Evolutionary conservation across 2,329 filamentous ascomycete genomes (phyloP).

Genomic region (Stagonosporopsis cucurbitacearum): DNA sequence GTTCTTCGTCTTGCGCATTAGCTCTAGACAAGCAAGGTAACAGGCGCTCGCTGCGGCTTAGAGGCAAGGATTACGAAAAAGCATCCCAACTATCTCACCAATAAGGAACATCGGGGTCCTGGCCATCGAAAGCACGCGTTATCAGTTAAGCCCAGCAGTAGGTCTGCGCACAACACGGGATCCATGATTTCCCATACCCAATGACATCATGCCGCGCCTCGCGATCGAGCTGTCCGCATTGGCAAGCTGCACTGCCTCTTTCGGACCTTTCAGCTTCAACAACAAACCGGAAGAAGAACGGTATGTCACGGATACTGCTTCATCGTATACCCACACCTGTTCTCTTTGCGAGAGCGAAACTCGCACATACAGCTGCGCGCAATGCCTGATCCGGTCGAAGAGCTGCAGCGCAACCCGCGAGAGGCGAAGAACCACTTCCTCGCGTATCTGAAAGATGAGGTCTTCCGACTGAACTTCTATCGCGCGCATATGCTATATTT

Average conservation of each 20-base stretch:
- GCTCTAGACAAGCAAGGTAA: neutral
- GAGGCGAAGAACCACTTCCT: slow-evolving; percentile 28
- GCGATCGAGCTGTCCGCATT: neutral
- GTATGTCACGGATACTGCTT: neutral
- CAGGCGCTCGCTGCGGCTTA: neutral
- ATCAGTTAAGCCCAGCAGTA: neutral
- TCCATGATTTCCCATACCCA: neutral
- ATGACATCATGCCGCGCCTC: slow-evolving; percentile 14
- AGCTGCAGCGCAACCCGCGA: slow-evolving; percentile 25
- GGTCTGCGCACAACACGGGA: neutral
- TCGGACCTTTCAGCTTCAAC: slow-evolving; percentile 8
- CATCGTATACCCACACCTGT: neutral
- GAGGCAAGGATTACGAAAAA: too few species aligned
- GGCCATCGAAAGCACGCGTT: neutral
- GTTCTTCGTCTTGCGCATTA: too few species aligned
- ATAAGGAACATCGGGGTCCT: neutral
- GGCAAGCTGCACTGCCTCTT: slow-evolving; percentile 13
- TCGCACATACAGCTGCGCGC: neutral
- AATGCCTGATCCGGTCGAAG: slow-evolving; percentile 29
- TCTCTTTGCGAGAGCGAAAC: neutral
- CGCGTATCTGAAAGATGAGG: slow-evolving; percentile 26
- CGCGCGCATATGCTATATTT: slow-evolving; percentile 43
- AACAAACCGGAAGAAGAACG: slow-evolving; percentile 1
- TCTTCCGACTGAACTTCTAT: slow-evolving; percentile 31
- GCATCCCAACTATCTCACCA: neutral